phyloP scores from a whole-genome alignment of 306 rosid genomes.

The Fagus sylvatica region DNA sequence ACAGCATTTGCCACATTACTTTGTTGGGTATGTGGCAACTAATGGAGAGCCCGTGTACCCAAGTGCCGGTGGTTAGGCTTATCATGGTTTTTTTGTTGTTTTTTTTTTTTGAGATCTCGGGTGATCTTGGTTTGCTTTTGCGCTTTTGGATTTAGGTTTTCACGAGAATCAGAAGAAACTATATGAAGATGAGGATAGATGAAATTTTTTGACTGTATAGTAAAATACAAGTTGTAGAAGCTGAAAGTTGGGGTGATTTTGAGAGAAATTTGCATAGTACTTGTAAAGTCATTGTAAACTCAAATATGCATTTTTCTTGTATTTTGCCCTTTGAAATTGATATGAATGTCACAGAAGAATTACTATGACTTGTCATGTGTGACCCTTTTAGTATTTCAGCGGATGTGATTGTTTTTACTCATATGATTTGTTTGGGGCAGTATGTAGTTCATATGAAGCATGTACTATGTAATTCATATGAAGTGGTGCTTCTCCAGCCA shows the following conservation, averaged over 20 bases:
- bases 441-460: no score
- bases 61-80: conserved; percentile 24
- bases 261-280: conserved; percentile 14
- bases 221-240: conserved; percentile 16
- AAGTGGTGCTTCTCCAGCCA: no score
- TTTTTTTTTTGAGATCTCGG: conserved; percentile 14
- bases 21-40: conserved; percentile 25
- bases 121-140: background rate
- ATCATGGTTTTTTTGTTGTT: background rate
- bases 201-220: conserved; percentile 8
- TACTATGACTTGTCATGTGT: no score
- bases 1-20: conserved; percentile 29
- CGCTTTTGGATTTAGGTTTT: background rate
- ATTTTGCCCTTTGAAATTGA: background rate
- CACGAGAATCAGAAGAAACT: conserved; percentile 12
- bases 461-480: no score
- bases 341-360: background rate
- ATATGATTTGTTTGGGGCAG: background rate
- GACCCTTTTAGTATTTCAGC: background rate
- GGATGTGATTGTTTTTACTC: background rate
- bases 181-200: background rate
- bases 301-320: background rate
- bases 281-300: conserved; percentile 13
- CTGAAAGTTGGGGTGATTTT: background rate
- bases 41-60: conserved; percentile 8